These are phyloP conservation scores for Schwanniomyces vanrijiae DNA, from an alignment of 805 yeast genomes.

Conservation along the genomic window DNA sequence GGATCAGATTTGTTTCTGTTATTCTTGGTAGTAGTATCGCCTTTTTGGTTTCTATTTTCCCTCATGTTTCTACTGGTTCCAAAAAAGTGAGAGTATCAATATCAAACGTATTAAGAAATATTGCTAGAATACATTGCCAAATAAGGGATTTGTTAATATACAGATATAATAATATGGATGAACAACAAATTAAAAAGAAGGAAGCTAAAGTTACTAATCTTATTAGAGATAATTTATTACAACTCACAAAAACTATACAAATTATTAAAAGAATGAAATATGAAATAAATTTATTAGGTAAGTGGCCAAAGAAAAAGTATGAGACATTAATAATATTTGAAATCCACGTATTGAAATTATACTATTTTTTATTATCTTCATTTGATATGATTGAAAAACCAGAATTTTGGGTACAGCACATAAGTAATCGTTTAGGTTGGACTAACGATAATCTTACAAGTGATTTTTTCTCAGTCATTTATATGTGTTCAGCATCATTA, in stretches of 20 bases:
- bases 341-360: constrained; percentile 26
- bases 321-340: constrained; percentile 17
- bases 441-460: constrained; percentile 24
- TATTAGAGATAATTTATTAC: constrained; percentile 20
- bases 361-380: constrained; percentile 19
- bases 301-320: constrained; percentile 32
- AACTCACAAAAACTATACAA: constrained; percentile 19
- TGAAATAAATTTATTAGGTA: constrained; percentile 29
- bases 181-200: constrained; percentile 25
- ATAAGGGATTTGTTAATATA: constrained; percentile 8
- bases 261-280: constrained; percentile 23
- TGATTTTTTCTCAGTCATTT: constrained; percentile 26
- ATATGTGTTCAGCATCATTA: constrained; percentile 31
- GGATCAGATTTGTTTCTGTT: constrained; percentile 25
- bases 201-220: constrained; percentile 17
- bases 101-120: constrained; percentile 19
- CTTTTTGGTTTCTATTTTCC: constrained; percentile 29
- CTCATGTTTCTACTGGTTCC: constrained; percentile 28
- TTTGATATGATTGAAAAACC: constrained; percentile 28
- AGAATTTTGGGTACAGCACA: constrained; percentile 24
- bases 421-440: constrained; percentile 31
- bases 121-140: constrained; percentile 29
- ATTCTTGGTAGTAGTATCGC: constrained; percentile 30
- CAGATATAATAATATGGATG: neutral
- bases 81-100: constrained; percentile 22